Evolutionary conservation across 129 eudicot genomes (phyloP).

Genomic region (Sambucus nigra): DNA sequence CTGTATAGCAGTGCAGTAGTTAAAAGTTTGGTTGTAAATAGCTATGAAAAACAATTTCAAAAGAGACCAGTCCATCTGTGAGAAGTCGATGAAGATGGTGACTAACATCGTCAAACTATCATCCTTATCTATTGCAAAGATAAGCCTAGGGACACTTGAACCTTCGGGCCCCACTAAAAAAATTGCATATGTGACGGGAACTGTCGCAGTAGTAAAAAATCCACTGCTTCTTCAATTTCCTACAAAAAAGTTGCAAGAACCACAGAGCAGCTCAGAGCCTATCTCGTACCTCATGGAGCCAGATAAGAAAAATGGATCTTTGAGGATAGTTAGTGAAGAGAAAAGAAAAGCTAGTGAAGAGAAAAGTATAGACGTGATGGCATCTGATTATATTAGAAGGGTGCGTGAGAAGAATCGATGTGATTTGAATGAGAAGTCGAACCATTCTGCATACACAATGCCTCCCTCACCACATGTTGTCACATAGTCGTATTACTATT

Average conservation of each 20-base stretch:
- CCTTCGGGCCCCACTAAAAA: slow-evolving; percentile 15
- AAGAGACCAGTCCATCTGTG: slow-evolving; percentile 27
- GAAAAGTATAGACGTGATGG: slow-evolving; percentile 25
- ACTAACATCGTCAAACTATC: slow-evolving; percentile 38
- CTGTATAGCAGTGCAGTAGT: not conserved
- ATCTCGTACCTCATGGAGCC: slow-evolving; percentile 23
- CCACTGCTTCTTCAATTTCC: slow-evolving; percentile 24
- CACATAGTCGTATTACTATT: slow-evolving; percentile 14
- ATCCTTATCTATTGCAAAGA: slow-evolving; percentile 27
- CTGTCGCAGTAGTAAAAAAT: slow-evolving; percentile 6
- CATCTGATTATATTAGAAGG: slow-evolving; percentile 33
- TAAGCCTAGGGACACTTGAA: slow-evolving; percentile 15
- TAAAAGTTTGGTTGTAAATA: not conserved
- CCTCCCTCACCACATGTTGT: slow-evolving; percentile 37
- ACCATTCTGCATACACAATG: slow-evolving; percentile 15
- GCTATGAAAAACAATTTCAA: slow-evolving; percentile 30
- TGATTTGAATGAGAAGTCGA: slow-evolving; percentile 18
- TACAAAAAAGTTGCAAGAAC: slow-evolving; percentile 21
- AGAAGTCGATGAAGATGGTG: slow-evolving; percentile 40
- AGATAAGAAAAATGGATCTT: slow-evolving; percentile 7
- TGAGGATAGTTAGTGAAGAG: slow-evolving; percentile 20
- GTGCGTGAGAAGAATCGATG: slow-evolving; percentile 27
- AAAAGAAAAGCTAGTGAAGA: slow-evolving; percentile 27
- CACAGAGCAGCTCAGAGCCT: slow-evolving; percentile 10
- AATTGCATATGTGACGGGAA: not conserved